These are phyloP conservation scores for Globisporangium nunn DNA, from an alignment of 352 stramenopile species.

Conservation along the genomic window DNA sequence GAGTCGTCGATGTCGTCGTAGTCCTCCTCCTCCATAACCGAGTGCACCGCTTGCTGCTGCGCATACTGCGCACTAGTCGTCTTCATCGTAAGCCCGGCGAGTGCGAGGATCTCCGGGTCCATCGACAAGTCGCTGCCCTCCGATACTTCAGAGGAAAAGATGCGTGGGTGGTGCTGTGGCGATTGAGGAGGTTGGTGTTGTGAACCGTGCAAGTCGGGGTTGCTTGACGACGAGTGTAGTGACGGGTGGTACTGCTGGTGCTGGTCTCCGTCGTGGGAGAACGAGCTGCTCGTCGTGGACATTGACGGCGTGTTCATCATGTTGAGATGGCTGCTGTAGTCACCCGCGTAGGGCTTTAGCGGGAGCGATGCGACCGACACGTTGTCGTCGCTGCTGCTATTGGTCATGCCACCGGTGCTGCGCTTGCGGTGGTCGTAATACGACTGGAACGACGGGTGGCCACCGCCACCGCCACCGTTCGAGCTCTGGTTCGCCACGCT, in stretches of 20 bases:
- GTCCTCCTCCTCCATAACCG: conserved; percentile 6
- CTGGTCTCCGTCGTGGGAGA: conserved; percentile 23
- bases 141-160: conserved; percentile 36
- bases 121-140: conserved; percentile 34
- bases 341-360: conserved; percentile 15
- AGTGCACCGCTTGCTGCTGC: conserved; percentile 5
- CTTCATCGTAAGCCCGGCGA: conserved; percentile 36
- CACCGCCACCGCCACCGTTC: conserved; percentile 4
- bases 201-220: conserved; percentile 18
- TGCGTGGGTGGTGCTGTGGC: conserved; percentile 9
- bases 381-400: conserved; percentile 6
- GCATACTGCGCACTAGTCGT: conserved; percentile 1
- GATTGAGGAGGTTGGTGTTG: conserved; percentile 5
- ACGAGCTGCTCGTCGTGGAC: conserved; percentile 54
- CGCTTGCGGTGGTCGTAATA: conserved; percentile 16
- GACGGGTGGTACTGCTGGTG: conserved; percentile 6
- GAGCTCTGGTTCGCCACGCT: conserved; percentile 10
- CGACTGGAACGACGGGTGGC: conserved; percentile 18
- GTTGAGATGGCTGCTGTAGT: conserved; percentile 13
- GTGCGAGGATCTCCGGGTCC: conserved; percentile 46
- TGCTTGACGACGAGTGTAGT: conserved; percentile 18
- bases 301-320: conserved; percentile 29
- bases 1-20: conserved; percentile 8
- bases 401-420: conserved; percentile 6
- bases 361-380: background rate